Conservation (phyloP, 1,139 yeast genomes). For the Kluyveromyces sp. region DNA sequence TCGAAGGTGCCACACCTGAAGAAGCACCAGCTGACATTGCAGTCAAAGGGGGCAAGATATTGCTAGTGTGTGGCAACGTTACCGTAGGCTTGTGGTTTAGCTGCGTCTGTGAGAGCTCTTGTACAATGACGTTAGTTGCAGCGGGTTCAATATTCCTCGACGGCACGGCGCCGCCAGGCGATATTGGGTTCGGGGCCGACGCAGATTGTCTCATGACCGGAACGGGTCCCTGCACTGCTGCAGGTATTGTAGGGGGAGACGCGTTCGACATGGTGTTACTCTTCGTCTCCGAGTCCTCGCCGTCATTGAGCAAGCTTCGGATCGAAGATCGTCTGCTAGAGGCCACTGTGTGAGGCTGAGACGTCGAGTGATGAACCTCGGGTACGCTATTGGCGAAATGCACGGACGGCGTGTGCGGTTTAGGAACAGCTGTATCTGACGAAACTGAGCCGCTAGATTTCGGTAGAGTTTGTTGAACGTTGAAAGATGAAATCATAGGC, state of each 20-base stretch:
- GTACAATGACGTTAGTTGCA: conserved; percentile 11
- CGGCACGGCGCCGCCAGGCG: no score
- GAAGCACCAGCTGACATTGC: neutral
- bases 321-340: conserved; percentile 13
- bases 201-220: no score
- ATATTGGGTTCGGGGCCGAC: no score
- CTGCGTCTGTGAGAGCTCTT: conserved; percentile 10
- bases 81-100: neutral
- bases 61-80: neutral
- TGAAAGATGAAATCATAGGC: conserved; percentile 23
- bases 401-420: conserved; percentile 8
- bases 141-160: neutral
- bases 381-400: conserved; percentile 9
- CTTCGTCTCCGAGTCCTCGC: conserved; percentile 2
- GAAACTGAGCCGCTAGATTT: neutral
- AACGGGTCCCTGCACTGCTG: neutral
- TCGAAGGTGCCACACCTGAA: conserved; percentile 10
- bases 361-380: conserved; percentile 2
- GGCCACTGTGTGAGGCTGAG: conserved; percentile 7
- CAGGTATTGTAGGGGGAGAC: neutral
- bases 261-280: neutral
- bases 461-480: conserved; percentile 13
- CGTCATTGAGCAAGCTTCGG: conserved; percentile 13
- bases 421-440: neutral
- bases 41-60: neutral